These are phyloP conservation scores for Solanum rostratum DNA, from an alignment of 257 asterid genomes.

Conservation along the genomic window DNA sequence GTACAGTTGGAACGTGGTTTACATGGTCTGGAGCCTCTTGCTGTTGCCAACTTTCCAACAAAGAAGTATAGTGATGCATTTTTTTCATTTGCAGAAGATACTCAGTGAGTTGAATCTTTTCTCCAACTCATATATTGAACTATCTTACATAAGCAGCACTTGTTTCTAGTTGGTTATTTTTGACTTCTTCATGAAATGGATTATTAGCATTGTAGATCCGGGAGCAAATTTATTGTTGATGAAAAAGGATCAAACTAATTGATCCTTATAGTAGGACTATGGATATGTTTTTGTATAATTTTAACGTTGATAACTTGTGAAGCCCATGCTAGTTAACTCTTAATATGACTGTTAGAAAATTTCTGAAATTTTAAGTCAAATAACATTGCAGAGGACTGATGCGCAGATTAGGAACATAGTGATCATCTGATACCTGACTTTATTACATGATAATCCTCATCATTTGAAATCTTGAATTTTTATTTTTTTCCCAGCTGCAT, in stretches of 20 bases:
- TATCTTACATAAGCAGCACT: neutral
- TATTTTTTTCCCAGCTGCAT: neutral
- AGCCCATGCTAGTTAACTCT: neutral
- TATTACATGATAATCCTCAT: neutral
- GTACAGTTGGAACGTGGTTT: constrained; percentile 69
- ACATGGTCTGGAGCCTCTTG: constrained; percentile 66
- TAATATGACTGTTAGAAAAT: neutral
- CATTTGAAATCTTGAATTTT: neutral
- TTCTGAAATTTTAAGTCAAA: neutral
- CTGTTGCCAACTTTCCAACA: constrained; percentile 54
- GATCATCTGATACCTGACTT: neutral
- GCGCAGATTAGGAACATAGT: neutral
- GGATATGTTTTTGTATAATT: neutral
- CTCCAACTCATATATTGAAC: neutral
- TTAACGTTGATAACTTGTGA: neutral
- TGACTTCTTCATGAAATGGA: neutral
- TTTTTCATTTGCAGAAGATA: constrained; percentile 45
- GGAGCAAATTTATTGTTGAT: neutral
- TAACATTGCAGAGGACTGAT: neutral
- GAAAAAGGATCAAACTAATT: neutral
- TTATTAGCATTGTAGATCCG: neutral
- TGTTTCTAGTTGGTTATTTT: neutral
- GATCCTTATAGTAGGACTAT: neutral
- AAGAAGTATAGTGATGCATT: constrained; percentile 49
- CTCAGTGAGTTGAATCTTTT: constrained; percentile 47